Conservation (phyloP, 2,329 filamentous ascomycete genomes). For the Epichloe coenophiala region DNA sequence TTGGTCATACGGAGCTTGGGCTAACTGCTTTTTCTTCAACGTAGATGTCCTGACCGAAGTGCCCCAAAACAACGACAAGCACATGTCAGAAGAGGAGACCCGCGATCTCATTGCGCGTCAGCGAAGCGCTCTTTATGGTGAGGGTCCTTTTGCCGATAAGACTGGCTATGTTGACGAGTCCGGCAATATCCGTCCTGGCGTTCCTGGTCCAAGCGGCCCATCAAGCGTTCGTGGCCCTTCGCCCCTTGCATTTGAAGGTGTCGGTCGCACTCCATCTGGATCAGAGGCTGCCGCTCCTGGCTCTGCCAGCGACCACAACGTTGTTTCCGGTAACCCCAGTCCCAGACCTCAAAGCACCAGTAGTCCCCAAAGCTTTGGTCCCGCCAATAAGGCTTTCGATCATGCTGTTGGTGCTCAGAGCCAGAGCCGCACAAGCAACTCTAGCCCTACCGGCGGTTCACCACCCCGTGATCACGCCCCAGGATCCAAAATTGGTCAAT, state of each 20-base stretch:
- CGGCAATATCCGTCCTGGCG: slow-evolving; percentile 46
- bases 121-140: slow-evolving; percentile 85
- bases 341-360: slow-evolving; percentile 73
- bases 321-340: slow-evolving; percentile 31
- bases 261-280: slow-evolving; percentile 26
- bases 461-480: slow-evolving; percentile 54
- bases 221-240: slow-evolving; percentile 62
- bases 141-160: slow-evolving; percentile 54
- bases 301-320: slow-evolving; percentile 22
- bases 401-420: slow-evolving; percentile 38
- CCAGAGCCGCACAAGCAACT: slow-evolving; percentile 73
- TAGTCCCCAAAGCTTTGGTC: slow-evolving; percentile 57
- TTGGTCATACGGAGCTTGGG: slow-evolving; percentile 18
- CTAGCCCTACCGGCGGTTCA: slow-evolving; percentile 67
- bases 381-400: slow-evolving; percentile 47
- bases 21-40: slow-evolving; percentile 24
- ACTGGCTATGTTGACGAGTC: slow-evolving; percentile 56
- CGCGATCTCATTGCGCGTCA: slow-evolving; percentile 93
- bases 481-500: slow-evolving; percentile 37
- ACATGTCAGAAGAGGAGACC: slow-evolving; percentile 89
- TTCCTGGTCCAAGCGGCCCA: slow-evolving; percentile 50
- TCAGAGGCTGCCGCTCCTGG: slow-evolving; percentile 26
- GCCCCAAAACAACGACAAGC: slow-evolving; percentile 44
- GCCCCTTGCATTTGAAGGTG: slow-evolving; percentile 61
- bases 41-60: slow-evolving; percentile 40